Evolutionary conservation across 306 rosid species (phyloP).

Genomic region (Quercus engelmannii): DNA sequence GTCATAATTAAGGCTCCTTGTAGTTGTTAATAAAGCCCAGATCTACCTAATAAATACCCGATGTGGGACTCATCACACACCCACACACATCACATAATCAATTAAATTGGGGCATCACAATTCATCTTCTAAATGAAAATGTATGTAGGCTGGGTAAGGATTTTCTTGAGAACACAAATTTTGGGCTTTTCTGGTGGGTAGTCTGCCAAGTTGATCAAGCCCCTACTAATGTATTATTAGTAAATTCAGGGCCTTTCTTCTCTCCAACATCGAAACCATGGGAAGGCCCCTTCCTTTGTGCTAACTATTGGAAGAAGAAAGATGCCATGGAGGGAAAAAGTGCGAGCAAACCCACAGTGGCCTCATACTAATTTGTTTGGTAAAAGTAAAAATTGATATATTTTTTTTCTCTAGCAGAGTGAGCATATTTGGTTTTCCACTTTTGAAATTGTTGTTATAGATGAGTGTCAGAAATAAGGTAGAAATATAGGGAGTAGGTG

Average conservation of each 20-base stretch:
- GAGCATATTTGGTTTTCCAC: conserved; percentile 59
- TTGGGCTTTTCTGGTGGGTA: conserved; percentile 79
- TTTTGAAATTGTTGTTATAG: conserved; percentile 40
- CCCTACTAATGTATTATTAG: conserved; percentile 61
- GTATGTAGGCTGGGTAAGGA: conserved; percentile 83
- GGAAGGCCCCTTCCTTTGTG: conserved; percentile 93
- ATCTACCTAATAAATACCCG: too few species aligned
- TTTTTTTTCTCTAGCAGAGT: conserved; percentile 60
- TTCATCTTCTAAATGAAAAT: conserved; percentile 14
- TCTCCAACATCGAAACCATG: conserved; percentile 77
- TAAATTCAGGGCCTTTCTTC: conserved; percentile 76
- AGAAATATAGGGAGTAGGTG: conserved; percentile 50
- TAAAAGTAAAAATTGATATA: conserved; percentile 45
- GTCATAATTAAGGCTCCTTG: too few species aligned
- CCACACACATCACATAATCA: too few species aligned
- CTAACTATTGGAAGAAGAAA: conserved; percentile 74
- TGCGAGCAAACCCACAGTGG: conserved; percentile 52
- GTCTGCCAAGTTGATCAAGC: conserved; percentile 95
- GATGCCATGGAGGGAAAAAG: conserved; percentile 98
- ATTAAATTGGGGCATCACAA: too few species aligned
- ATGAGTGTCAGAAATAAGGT: conserved; percentile 67
- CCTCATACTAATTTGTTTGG: conserved; percentile 51
- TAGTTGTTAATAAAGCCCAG: too few species aligned
- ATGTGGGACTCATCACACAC: too few species aligned
- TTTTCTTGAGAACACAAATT: conserved; percentile 47